Evolutionary conservation across 495 filamentous ascomycete genomes (phyloP), one percentile per base, ranked within the genome.

Genomic region (Daldinia decipiens): DNA sequence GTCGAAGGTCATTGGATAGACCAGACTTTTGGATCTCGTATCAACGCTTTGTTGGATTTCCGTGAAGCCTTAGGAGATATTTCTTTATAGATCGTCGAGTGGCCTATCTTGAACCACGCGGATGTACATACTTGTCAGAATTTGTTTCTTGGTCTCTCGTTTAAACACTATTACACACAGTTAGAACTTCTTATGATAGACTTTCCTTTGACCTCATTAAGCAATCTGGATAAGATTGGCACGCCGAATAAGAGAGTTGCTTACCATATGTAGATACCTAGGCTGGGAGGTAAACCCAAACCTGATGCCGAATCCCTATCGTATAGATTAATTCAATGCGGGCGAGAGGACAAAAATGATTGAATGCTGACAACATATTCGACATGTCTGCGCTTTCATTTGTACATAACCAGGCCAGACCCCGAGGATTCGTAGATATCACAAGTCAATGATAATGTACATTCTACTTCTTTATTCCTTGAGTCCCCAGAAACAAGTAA

Each of bases 1-100:
- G 73, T 66, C 62, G 0, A 58, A 66, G 50, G 17, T 71, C 36
- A 58, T 66, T 26, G 62, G 68, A 3, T 71, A 66, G 36, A 59
- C 21, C 12, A 8, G 5, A 21, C n/a, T 21, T 3, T 24, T 47
- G 17, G 17, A 13, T 47, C 19, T 24, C 9, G 19, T 21, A 21
- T 47, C 1, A 5, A 3, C 8, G 11, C 9, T 13, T 0, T 47
- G 9, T 1, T 47, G 43, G 9, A 7, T 24, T 24, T 24, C 43
- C 1, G 9, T 24, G 43, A 47, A 47, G 19, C 9, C 9, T 24
- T 47, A 5, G 43, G 9, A 24, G 17, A 24, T 24, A 24, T 9
- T 47, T 47, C 19, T 47, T 47, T 21, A 40, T 40, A 40, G 19
- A 24, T 24, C 2, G 24, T 51, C 27, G 24, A 32, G 45, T 43